Percentiles rank a stretch among this genome's conserved stretches.
phyloP scores from a whole-genome alignment of 495 filamentous ascomycete genomes.

The Podospora appendiculata region DNA sequence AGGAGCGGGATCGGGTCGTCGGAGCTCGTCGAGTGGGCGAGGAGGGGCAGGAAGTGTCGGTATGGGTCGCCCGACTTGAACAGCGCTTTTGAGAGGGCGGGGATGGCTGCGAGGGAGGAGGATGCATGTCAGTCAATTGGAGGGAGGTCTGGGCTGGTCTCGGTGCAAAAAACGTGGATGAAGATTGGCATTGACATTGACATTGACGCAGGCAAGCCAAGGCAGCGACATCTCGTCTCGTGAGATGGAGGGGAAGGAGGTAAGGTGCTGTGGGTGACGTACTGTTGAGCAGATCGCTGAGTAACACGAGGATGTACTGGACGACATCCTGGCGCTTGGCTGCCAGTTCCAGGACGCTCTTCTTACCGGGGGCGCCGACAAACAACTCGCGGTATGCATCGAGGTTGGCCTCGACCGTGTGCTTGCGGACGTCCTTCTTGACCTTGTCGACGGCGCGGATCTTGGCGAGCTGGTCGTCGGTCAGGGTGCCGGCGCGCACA shows the following conservation, averaged over 20 bases:
- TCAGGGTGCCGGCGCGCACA: conserved; percentile 86
- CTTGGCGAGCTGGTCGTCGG: conserved; percentile 86
- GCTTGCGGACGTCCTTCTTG: conserved; percentile 68
- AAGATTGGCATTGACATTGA: too few relatives aligned
- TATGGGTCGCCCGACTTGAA: conserved; percentile 70
- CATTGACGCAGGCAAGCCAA: too few relatives aligned
- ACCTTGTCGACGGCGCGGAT: conserved; percentile 98
- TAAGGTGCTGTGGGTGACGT: conserved; percentile 7
- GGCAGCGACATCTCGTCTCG: too few relatives aligned
- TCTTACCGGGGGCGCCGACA: conserved; percentile 57
- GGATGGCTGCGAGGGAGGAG: conserved; percentile 52
- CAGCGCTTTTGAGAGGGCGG: conserved; percentile 65
- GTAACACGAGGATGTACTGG: conserved; percentile 87
- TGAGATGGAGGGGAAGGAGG: background rate
- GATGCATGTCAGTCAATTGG: background rate
- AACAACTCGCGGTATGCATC: conserved; percentile 71
- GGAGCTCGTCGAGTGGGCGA: conserved; percentile 68
- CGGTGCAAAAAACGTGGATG: too few relatives aligned
- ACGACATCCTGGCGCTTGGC: conserved; percentile 77
- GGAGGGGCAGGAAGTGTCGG: conserved; percentile 75
- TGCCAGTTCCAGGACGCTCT: conserved; percentile 74
- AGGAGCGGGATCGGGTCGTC: conserved; percentile 87
- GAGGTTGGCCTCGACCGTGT: conserved; percentile 72
- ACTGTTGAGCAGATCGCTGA: conserved; percentile 86
- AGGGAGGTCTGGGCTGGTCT: background rate